These are phyloP conservation scores for Raffaelea albimanens DNA, from an alignment of 2,329 filamentous ascomycete genomes.

Conservation along the genomic window DNA sequence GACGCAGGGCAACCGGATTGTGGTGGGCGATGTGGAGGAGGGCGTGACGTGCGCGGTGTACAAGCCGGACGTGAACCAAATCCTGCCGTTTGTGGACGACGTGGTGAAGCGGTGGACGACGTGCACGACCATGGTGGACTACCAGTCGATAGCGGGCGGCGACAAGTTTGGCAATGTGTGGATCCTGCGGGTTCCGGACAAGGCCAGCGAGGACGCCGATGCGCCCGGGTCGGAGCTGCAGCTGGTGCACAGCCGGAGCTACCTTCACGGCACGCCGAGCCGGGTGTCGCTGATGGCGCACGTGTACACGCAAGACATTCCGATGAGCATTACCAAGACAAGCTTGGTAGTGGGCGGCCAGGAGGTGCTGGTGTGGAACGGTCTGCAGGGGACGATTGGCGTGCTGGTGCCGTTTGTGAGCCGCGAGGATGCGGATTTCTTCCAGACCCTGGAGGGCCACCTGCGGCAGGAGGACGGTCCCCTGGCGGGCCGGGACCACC, in stretches of 20 bases:
- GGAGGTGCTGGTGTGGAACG: slow-evolving; percentile 86
- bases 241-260: slow-evolving; percentile 80
- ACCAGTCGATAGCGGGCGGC: slow-evolving; percentile 87
- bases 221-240: slow-evolving; percentile 86
- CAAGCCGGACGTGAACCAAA: slow-evolving; percentile 80
- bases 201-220: slow-evolving; percentile 81
- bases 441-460: slow-evolving; percentile 86
- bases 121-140: slow-evolving; percentile 88
- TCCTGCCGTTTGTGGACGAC: slow-evolving; percentile 92
- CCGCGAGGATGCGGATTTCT: slow-evolving; percentile 94
- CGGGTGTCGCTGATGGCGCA: slow-evolving; percentile 79
- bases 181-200: slow-evolving; percentile 78
- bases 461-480: slow-evolving; percentile 80
- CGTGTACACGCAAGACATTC: slow-evolving; percentile 85
- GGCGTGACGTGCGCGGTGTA: slow-evolving; percentile 89
- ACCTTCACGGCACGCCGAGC: slow-evolving; percentile 82
- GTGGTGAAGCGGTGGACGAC: slow-evolving; percentile 85
- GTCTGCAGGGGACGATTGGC: slow-evolving; percentile 87
- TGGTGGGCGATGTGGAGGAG: slow-evolving; percentile 88
- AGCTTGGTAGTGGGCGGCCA: slow-evolving; percentile 84
- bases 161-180: slow-evolving; percentile 98
- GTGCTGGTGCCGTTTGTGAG: slow-evolving; percentile 86
- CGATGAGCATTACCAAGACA: slow-evolving; percentile 81
- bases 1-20: slow-evolving; percentile 81
- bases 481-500: slow-evolving; percentile 82